phyloP scores from a whole-genome alignment of 2,329 filamentous ascomycete genomes.

The Neonectria faginata region DNA sequence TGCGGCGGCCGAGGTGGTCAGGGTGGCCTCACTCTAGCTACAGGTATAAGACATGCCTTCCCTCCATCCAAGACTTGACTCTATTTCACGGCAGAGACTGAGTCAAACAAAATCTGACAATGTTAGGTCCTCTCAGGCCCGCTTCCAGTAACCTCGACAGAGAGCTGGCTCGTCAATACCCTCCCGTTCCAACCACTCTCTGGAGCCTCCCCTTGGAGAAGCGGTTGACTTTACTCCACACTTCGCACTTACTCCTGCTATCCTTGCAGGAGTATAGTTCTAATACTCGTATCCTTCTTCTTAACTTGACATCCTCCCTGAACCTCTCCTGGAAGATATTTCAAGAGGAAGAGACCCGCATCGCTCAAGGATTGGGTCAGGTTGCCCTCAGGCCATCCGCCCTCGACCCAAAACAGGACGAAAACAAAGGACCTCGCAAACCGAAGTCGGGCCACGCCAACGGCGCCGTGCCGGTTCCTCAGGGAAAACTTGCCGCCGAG shows the following conservation, averaged over 20 bases:
- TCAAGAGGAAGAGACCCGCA: conserved; percentile 77
- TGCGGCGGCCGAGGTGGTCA: conserved; percentile 19
- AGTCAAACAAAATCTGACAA: conserved; percentile 23
- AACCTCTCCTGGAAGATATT: conserved; percentile 74
- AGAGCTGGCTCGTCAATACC: conserved; percentile 63
- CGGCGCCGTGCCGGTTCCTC: conserved; percentile 57
- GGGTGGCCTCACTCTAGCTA: conserved; percentile 47
- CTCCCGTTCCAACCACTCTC: conserved; percentile 71
- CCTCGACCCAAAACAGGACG: conserved; percentile 60
- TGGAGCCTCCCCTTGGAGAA: conserved; percentile 70
- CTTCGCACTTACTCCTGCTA: conserved; percentile 77
- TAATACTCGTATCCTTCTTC: conserved; percentile 77
- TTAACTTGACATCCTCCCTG: conserved; percentile 77
- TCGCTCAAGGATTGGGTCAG: conserved; percentile 79
- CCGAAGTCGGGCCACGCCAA: conserved; percentile 72
- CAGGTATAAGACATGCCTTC: conserved; percentile 48
- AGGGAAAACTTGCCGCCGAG: conserved; percentile 77
- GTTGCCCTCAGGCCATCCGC: conserved; percentile 67
- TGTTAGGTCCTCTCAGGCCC: conserved; percentile 54
- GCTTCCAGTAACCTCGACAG: conserved; percentile 60
- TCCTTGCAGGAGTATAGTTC: conserved; percentile 83
- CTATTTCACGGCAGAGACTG: neutral
- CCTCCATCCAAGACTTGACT: neutral
- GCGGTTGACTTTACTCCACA: conserved; percentile 76
- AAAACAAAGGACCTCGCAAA: conserved; percentile 72